These are phyloP conservation scores for Yamadazyma songkhlaensis DNA, from an alignment of 1,139 yeast genomes.

Conservation along the genomic window DNA sequence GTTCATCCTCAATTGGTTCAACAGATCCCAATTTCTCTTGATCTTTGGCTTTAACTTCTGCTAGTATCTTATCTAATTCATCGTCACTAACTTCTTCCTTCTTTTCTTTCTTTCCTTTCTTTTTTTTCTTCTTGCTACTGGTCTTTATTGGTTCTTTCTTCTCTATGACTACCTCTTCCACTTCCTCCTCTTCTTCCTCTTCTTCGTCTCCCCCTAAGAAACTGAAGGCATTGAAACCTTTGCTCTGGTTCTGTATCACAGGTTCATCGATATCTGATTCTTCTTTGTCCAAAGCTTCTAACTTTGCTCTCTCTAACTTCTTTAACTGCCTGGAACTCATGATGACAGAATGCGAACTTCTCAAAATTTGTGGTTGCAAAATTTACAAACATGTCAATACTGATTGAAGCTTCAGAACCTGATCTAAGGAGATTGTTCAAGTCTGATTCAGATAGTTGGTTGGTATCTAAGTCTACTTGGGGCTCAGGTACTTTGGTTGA, in stretches of 20 bases:
- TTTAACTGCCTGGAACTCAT: slow-evolving; percentile 71
- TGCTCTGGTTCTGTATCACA: slow-evolving; percentile 15
- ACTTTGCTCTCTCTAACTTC: slow-evolving; percentile 36
- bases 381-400: background rate
- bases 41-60: slow-evolving; percentile 33
- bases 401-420: background rate
- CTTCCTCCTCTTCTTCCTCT: slow-evolving; percentile 22
- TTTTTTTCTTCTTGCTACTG: slow-evolving; percentile 15
- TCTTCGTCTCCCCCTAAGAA: slow-evolving; percentile 42
- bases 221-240: slow-evolving; percentile 51
- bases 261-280: slow-evolving; percentile 12
- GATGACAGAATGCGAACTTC: background rate
- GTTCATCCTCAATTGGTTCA: slow-evolving; percentile 5
- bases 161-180: slow-evolving; percentile 7
- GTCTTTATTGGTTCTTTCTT: background rate
- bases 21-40: slow-evolving; percentile 13
- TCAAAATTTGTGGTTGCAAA: slow-evolving; percentile 9
- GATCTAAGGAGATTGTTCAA: slow-evolving; percentile 3
- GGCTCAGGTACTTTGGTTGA: background rate
- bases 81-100: slow-evolving; percentile 30
- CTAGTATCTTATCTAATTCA: slow-evolving; percentile 40
- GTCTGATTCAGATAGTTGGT: slow-evolving; percentile 8
- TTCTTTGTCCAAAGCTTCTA: background rate
- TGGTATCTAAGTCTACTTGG: background rate
- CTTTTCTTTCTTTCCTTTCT: slow-evolving; percentile 20